Base-by-base conservation (phyloP, 345 rosid genomes). In the Populus ilicifolia region DNA sequence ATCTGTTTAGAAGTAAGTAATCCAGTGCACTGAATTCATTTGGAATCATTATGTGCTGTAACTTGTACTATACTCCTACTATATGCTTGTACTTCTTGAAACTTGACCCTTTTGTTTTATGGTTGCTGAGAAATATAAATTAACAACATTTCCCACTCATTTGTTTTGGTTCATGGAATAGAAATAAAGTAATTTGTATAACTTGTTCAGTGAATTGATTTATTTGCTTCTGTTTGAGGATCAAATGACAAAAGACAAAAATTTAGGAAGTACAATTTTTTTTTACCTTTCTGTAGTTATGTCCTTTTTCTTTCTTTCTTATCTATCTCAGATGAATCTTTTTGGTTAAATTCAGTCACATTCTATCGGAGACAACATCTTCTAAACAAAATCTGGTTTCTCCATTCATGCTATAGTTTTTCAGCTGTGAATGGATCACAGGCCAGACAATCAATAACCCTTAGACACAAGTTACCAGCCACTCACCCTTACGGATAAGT, bases 1-100 rank as follows among this genome's bases (percentile, higher is more conserved):
- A 81, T 73, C 85, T 94, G 59, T 89, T 86, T 33, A 81, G 83
- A 86, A 83, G 92, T 90, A 89, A 86, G 91, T 84, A 56, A 41
- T 65, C 17, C 66, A 59, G n/a, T 59, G 64, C 64, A 59, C 12
- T 9, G 29, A 59, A 23, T 59, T 10, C 10, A 59, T 59, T 59
- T 59, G 64, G 64, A 59, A 59, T 29, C 29, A 11, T 59, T 3
- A 25, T 23, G 29, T 59, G 64, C 6, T n/a, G 25, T n/a, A n/a
- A 23, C 64, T 3, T 59, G 64, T 59, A 43, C 14, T 43, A 43
- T 11, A 13, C 46, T 43, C 16, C 29, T 3, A 1, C 64, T 59
- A 59, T 23, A 9, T 10, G 64, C 64, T 4, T 59, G 29, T 59
- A 1, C 13, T 59, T 10, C 64, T 59, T 59, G 29, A 59, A 59